phyloP scores from a whole-genome alignment of 2,329 filamentous ascomycete genomes.

The Chrysoporthe deuterocubensis region DNA sequence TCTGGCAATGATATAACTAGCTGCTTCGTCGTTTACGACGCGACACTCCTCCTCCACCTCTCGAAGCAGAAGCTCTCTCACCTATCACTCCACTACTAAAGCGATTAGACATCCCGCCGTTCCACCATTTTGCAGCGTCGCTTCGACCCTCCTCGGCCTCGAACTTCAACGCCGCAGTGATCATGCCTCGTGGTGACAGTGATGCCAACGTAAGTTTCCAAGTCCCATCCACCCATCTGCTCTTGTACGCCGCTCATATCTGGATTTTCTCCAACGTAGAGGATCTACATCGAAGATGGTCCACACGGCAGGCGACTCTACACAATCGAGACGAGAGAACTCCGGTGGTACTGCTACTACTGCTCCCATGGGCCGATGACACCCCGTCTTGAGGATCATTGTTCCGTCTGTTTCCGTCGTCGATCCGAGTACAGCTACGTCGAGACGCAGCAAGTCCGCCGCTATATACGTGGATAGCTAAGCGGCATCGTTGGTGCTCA shows the following conservation, averaged over 20 bases:
- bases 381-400: not conserved
- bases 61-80: not conserved
- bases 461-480: not conserved
- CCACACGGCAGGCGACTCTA: not conserved
- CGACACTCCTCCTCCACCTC: not conserved
- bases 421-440: not conserved
- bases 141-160: too few species aligned
- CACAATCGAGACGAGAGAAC: not conserved
- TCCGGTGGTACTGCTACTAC: slow-evolving; percentile 6
- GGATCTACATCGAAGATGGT: too few species aligned
- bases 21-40: not conserved
- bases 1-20: not conserved
- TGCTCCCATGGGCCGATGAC: not conserved
- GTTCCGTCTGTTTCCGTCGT: not conserved
- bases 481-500: not conserved
- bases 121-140: not conserved
- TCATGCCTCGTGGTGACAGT: not conserved
- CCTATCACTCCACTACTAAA: not conserved
- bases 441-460: not conserved
- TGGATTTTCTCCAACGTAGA: not conserved
- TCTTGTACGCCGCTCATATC: not conserved
- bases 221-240: not conserved
- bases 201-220: not conserved
- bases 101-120: not conserved
- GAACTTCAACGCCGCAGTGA: not conserved